These are phyloP conservation scores for Linderina pennispora DNA, from an alignment of 192 early-diverging fungal species.

Conservation along the genomic window DNA sequence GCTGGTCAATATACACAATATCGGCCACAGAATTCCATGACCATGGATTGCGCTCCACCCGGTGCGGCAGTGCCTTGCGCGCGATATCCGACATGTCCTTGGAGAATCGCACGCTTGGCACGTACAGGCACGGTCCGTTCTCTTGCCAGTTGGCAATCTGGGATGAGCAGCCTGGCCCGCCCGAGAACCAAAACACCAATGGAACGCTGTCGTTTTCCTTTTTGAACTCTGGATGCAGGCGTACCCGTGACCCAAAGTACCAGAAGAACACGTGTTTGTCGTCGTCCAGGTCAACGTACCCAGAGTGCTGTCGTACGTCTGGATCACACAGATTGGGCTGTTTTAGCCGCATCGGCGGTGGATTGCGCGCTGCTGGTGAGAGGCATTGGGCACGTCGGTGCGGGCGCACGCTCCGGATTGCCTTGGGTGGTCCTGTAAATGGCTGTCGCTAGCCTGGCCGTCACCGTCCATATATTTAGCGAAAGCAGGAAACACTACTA, in stretches of 20 bases:
- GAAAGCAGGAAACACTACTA: no score
- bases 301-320: slow-evolving; percentile 79
- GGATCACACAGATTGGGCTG: slow-evolving; percentile 77
- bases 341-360: slow-evolving; percentile 55
- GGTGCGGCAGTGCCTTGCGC: slow-evolving; percentile 40
- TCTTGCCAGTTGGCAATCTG: slow-evolving; percentile 71
- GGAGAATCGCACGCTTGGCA: slow-evolving; percentile 9
- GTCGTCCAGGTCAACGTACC: slow-evolving; percentile 57
- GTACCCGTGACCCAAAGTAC: slow-evolving; percentile 64
- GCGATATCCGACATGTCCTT: slow-evolving; percentile 17
- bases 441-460: slow-evolving; percentile 12
- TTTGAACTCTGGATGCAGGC: slow-evolving; percentile 12
- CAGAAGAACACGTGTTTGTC: slow-evolving; percentile 59
- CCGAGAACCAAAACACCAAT: slow-evolving; percentile 68
- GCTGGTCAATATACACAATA: slow-evolving; percentile 48
- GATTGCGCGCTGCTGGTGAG: no score
- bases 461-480: neutral
- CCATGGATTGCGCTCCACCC: slow-evolving; percentile 42
- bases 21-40: slow-evolving; percentile 74
- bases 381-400: no score
- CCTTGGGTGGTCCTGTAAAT: neutral
- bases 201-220: slow-evolving; percentile 50
- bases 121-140: slow-evolving; percentile 61
- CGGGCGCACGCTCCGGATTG: no score
- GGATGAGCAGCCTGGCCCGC: slow-evolving; percentile 72